Evolutionary conservation across 805 yeast species (phyloP).

Genomic region (Phaffomyces thermotolerans): DNA sequence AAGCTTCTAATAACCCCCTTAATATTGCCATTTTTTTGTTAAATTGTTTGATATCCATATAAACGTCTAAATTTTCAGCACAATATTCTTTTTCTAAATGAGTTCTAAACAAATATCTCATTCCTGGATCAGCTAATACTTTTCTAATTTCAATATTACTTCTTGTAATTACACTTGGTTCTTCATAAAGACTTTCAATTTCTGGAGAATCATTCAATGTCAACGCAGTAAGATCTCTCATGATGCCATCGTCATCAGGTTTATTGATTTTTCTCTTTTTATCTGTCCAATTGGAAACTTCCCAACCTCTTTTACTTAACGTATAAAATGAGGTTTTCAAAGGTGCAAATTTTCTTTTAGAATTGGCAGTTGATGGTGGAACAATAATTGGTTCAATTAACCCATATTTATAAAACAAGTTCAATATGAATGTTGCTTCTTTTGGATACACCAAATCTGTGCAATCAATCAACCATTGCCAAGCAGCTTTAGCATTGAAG

Average conservation of each 20-base stretch:
- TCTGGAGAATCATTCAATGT: constrained; percentile 15
- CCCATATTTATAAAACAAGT: constrained; percentile 39
- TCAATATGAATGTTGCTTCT: constrained; percentile 49
- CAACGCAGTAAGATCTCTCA: constrained; percentile 8
- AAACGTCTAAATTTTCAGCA: constrained; percentile 71
- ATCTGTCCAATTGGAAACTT: constrained; percentile 29
- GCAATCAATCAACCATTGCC: constrained; percentile 90
- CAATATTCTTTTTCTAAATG: constrained; percentile 61
- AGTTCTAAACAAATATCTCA: constrained; percentile 56
- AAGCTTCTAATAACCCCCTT: constrained; percentile 31
- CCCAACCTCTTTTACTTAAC: constrained; percentile 36
- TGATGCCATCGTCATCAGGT: constrained; percentile 15
- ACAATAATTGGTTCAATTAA: constrained; percentile 39
- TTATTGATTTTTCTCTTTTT: constrained; percentile 5
- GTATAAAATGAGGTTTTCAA: constrained; percentile 37
- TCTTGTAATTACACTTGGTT: constrained; percentile 1
- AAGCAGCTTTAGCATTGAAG: constrained; percentile 67
- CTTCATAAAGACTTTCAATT: constrained; percentile 12
- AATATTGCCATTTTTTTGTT: constrained; percentile 38
- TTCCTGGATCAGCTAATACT: constrained; percentile 66
- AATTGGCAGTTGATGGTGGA: constrained; percentile 28
- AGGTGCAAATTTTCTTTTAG: constrained; percentile 24
- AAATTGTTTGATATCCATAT: constrained; percentile 48
- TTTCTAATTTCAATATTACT: constrained; percentile 24
- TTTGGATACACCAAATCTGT: constrained; percentile 54